Evolutionary conservation across 192 early-diverging fungal species (phyloP).

Genomic region (Backusella australiensis): DNA sequence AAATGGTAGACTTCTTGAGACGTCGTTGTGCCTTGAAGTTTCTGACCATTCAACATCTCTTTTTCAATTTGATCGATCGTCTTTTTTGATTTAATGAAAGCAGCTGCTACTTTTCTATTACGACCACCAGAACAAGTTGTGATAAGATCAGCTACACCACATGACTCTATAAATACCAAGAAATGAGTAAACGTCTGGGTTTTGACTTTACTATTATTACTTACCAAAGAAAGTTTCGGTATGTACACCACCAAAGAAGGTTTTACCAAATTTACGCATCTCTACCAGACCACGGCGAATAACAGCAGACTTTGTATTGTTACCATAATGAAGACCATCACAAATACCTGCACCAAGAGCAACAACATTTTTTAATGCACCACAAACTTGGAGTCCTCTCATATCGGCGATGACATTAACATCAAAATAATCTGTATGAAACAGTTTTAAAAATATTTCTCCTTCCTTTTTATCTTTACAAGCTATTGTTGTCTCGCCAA

Average conservation of each 20-base stretch:
- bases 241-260: conserved; percentile 75
- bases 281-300: conserved; percentile 91
- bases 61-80: conserved; percentile 85
- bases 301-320: conserved; percentile 90
- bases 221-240: conserved; percentile 93
- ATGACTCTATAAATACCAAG: conserved; percentile 44
- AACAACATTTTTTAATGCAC: conserved; percentile 94
- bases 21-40: conserved; percentile 93
- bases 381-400: conserved; percentile 92
- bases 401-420: conserved; percentile 82
- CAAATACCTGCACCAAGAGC: conserved; percentile 92
- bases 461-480: conserved; percentile 70
- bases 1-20: conserved; percentile 84
- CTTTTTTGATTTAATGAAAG: conserved; percentile 50
- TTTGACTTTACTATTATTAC: background rate
- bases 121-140: conserved; percentile 93
- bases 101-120: conserved; percentile 89
- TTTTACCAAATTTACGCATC: conserved; percentile 87
- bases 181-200: conserved; percentile 45
- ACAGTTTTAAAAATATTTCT: conserved; percentile 63
- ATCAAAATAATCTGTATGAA: conserved; percentile 85
- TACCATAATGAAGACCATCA: conserved; percentile 74
- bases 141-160: conserved; percentile 94
- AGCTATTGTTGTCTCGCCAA: conserved; percentile 93
- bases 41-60: conserved; percentile 95